Base-by-base conservation (phyloP, 2,329 filamentous ascomycete species). In the Aspergillus sp. region DNA sequence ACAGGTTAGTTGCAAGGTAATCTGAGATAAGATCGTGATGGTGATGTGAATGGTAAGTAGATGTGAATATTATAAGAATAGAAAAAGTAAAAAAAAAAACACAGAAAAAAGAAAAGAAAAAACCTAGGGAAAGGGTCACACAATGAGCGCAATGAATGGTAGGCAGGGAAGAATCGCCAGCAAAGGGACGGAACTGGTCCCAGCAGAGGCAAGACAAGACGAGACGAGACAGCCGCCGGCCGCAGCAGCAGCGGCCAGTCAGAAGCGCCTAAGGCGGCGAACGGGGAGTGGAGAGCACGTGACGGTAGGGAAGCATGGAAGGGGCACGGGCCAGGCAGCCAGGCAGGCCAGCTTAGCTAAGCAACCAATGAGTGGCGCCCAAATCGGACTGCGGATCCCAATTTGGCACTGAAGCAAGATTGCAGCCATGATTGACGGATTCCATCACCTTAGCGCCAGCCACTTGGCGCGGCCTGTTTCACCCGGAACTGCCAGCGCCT, bases 1-100 rank as follows among this genome's bases (percentile, higher is more conserved):
- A 51, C 65, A 61, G 62, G 58, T 66, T 76, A 86, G 85, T 79
- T 84, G 81, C 10, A 41, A 41, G 32, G 32, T 36, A 36, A 36
- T 6, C 15, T 36, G 32, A 5, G 11, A 13, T 36, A 36, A 5
- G 11, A 30, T 36, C 5, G 32, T 13, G 5, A 36, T 13, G 11
- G 11, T 15, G 32, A 36, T 13, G 11, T 36, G 5, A 36, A 36
- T 13, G 32, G 32, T 15, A 6, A 36, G 32, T 7, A 41, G 23
- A n/a, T n/a, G 25, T 30, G 10, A 10, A 47, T 6, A 23, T 57
- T 21, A n/a, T 2, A 38, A 25, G 23, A 39, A 53, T 63, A 79
- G 83, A 68, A 77, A 74, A 83, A 82, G 21, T 59, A 49, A 30
- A 27, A 52, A 74, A 17, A 60, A 49, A 55, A 25, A 36, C 17